Evolutionary conservation across 257 asterid species (phyloP).

Genomic region (Eucommia ulmoides): DNA sequence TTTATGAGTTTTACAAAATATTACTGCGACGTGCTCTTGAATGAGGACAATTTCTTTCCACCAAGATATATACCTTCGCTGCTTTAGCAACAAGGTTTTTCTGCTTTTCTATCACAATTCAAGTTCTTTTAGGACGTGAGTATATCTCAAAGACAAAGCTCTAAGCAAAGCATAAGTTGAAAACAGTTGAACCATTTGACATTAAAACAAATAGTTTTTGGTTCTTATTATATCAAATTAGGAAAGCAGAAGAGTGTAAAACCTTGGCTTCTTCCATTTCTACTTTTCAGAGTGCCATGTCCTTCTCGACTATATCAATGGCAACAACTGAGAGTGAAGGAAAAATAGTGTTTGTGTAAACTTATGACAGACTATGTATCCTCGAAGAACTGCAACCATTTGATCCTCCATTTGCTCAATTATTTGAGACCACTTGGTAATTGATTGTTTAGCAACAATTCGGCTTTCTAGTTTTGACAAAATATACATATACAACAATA

Average conservation of each 20-base stretch:
- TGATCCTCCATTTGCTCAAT: slow-evolving; percentile 94
- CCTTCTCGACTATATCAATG: slow-evolving; percentile 55
- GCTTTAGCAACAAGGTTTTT: slow-evolving; percentile 60
- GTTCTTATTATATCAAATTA: too few relatives aligned
- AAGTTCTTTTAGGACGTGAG: slow-evolving; percentile 85
- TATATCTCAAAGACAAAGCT: too few relatives aligned
- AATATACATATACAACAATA: too few relatives aligned
- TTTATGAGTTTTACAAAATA: too few relatives aligned
- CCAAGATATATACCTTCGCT: slow-evolving; percentile 71
- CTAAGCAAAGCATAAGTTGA: too few relatives aligned
- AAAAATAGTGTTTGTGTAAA: too few relatives aligned
- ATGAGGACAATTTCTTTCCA: too few relatives aligned
- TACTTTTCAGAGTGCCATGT: slow-evolving; percentile 88
- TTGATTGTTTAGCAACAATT: slow-evolving; percentile 77
- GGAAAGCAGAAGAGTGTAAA: background rate
- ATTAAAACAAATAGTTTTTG: too few relatives aligned
- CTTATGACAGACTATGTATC: slow-evolving; percentile 45
- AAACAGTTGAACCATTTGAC: too few relatives aligned
- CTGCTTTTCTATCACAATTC: slow-evolving; percentile 79
- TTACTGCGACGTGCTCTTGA: too few relatives aligned
- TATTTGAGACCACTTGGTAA: slow-evolving; percentile 61
- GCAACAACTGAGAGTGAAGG: slow-evolving; percentile 2
- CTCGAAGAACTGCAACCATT: slow-evolving; percentile 60
- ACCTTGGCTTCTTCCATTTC: slow-evolving; percentile 98
- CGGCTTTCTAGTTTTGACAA: slow-evolving; percentile 73